Evolutionary conservation across 2,329 filamentous ascomycete species (phyloP).

Genomic region (Fusarium coicis): DNA sequence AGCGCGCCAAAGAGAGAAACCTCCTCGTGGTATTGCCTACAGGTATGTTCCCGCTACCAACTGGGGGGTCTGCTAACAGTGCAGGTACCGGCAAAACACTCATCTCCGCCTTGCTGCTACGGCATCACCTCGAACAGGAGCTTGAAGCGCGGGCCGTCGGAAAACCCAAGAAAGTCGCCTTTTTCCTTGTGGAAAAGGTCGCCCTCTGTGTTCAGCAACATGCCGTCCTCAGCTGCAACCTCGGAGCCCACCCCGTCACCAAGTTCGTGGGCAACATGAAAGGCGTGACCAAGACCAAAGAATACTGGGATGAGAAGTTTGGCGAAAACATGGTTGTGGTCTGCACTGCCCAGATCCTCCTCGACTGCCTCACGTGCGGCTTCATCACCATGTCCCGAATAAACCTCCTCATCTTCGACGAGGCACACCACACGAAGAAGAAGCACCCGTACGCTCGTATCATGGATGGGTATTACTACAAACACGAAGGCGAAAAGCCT

Average conservation of each 20-base stretch:
- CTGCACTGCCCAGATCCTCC: conserved; percentile 89
- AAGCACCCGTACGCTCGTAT: conserved; percentile 91
- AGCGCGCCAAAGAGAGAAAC: conserved; percentile 85
- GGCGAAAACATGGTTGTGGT: conserved; percentile 83
- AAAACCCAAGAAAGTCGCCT: conserved; percentile 72
- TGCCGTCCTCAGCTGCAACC: conserved; percentile 81
- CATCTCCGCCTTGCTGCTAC: conserved; percentile 89
- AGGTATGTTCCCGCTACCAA: too few relatives aligned
- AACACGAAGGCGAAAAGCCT: conserved; percentile 65
- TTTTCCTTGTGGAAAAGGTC: conserved; percentile 93
- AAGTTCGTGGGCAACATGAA: conserved; percentile 79
- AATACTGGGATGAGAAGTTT: conserved; percentile 64
- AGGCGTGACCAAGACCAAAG: conserved; percentile 52
- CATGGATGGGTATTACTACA: conserved; percentile 85
- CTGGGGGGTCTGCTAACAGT: not conserved
- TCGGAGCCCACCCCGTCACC: conserved; percentile 75
- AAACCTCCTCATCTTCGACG: conserved; percentile 93
- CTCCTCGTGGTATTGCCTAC: conserved; percentile 94
- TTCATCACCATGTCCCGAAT: conserved; percentile 85
- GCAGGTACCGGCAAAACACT: conserved; percentile 91
- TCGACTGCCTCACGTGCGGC: conserved; percentile 79
- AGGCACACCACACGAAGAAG: conserved; percentile 96
- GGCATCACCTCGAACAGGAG: conserved; percentile 80
- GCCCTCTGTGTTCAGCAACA: conserved; percentile 91
- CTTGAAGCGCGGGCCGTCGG: conserved; percentile 74